Conservation (phyloP, 495 filamentous ascomycete genomes). For the Staphylotrichum longicolle region DNA sequence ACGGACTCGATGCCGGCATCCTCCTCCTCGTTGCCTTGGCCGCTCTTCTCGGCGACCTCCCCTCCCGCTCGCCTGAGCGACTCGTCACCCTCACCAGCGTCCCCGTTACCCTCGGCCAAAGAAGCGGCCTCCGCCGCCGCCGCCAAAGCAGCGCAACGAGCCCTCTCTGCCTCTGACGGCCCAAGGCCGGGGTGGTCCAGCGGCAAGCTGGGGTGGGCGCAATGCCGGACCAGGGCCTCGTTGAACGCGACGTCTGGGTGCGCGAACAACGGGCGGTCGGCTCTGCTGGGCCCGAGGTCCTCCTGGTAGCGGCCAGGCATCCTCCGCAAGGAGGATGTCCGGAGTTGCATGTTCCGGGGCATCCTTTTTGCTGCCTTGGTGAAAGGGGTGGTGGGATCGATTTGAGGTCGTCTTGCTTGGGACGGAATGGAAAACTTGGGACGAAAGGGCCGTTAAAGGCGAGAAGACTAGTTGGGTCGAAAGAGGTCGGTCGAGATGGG, state of each 20-base stretch:
- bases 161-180: constrained; percentile 18
- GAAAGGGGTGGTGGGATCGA: too few species aligned
- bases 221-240: constrained; percentile 14
- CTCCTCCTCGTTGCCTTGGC: too few species aligned
- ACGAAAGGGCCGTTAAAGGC: too few species aligned
- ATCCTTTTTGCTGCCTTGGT: too few species aligned
- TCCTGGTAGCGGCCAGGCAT: constrained; percentile 23
- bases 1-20: background rate
- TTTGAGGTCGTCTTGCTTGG: too few species aligned
- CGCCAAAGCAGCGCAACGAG: background rate
- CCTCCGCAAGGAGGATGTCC: background rate
- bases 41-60: too few species aligned
- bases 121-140: background rate
- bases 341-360: constrained; percentile 1
- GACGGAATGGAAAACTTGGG: too few species aligned
- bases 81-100: background rate
- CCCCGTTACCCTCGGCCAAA: background rate
- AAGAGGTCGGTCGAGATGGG: too few species aligned
- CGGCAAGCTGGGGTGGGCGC: constrained; percentile 28
- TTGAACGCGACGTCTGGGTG: constrained; percentile 23
- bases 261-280: constrained; percentile 19
- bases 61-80: background rate
- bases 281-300: constrained; percentile 14
- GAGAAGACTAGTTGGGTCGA: too few species aligned
- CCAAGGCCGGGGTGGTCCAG: constrained; percentile 19